Conservation (phyloP, 441 rosid genomes). For the Syzygium syzygioides region DNA sequence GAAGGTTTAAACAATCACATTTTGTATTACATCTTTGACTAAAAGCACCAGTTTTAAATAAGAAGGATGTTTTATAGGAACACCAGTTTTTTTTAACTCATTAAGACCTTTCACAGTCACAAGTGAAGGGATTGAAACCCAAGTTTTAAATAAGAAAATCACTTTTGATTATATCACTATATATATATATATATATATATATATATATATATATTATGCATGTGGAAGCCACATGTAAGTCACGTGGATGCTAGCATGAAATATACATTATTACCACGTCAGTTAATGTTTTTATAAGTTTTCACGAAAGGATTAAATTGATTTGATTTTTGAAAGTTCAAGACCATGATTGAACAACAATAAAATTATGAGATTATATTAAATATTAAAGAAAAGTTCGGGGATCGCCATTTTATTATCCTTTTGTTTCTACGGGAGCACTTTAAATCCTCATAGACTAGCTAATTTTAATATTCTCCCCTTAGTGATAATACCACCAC, state of each 20-base stretch:
- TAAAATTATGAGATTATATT: not conserved
- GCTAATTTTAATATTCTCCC: not conserved
- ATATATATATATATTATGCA: not conserved
- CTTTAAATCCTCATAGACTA: not conserved
- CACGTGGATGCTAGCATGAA: no score
- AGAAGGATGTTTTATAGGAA: not conserved
- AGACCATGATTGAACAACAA: not conserved
- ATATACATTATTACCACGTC: not conserved
- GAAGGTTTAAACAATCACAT: not conserved
- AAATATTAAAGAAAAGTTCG: not conserved
- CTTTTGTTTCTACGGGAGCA: not conserved
- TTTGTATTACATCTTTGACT: not conserved
- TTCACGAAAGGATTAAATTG: not conserved
- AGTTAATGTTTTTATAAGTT: not conserved
- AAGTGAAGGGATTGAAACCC: not conserved
- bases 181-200: no score
- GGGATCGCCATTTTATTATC: no score
- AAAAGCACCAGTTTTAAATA: not conserved
- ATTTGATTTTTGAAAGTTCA: not conserved
- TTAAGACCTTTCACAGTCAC: not conserved
- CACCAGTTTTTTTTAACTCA: not conserved
- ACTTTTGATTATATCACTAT: no score
- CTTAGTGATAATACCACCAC: not conserved
- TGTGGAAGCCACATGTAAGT: not conserved
- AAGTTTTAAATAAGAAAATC: no score